These are phyloP conservation scores for Straminergon stramineum DNA, from an alignment of 225 moss, liverwort and hornwort genomes.

Conservation along the genomic window DNA sequence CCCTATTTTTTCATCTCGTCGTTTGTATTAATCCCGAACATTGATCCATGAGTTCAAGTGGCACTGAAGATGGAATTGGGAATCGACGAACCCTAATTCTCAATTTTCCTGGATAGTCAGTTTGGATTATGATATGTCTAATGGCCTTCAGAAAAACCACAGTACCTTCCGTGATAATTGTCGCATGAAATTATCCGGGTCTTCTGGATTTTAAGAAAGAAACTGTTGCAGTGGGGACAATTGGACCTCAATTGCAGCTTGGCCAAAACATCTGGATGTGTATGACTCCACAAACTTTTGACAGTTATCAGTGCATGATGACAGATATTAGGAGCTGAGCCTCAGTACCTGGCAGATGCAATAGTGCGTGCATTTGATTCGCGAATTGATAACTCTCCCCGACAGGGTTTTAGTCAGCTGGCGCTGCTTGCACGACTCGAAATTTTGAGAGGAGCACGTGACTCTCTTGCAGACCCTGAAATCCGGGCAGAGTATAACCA, in stretches of 20 bases:
- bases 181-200: neutral
- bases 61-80: neutral
- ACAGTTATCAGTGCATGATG: neutral
- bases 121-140: neutral
- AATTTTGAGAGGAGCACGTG: slow-evolving; percentile 87
- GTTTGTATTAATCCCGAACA: neutral
- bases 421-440: slow-evolving; percentile 71
- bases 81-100: neutral
- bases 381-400: slow-evolving; percentile 70
- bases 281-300: neutral
- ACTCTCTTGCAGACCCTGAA: slow-evolving; percentile 80
- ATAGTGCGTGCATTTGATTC: slow-evolving; percentile 82
- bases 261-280: neutral
- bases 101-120: neutral
- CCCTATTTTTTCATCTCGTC: neutral
- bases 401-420: slow-evolving; percentile 81
- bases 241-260: neutral
- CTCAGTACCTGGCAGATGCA: slow-evolving; percentile 76
- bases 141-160: neutral
- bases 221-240: neutral
- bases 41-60: neutral
- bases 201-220: neutral
- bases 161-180: neutral
- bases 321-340: slow-evolving; percentile 94
- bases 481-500: slow-evolving; percentile 87